phyloP scores from a whole-genome alignment of 768 basidiomycete species.

The Tulasnella sp. region DNA sequence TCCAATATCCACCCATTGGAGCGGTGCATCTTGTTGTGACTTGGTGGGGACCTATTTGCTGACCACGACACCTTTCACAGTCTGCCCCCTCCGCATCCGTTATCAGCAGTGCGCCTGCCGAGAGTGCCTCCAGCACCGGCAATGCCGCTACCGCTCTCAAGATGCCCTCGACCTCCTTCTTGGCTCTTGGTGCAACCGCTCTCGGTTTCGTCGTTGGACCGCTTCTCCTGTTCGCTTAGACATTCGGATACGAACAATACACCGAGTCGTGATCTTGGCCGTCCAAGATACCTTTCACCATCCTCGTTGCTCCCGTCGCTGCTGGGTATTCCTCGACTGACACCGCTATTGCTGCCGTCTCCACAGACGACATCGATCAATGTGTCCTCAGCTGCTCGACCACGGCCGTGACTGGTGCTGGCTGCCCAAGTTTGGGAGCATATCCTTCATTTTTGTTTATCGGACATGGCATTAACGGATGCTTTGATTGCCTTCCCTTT shows the following conservation, averaged over 20 bases:
- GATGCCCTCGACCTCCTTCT: background rate
- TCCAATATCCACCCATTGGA: background rate
- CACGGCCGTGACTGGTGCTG: background rate
- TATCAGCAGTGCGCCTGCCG: background rate
- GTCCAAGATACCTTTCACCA: too few relatives aligned
- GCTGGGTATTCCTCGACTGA: too few relatives aligned
- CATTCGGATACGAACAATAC: background rate
- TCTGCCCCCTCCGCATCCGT: background rate
- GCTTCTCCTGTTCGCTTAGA: conserved; percentile 5
- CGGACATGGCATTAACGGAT: background rate
- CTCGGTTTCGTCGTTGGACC: background rate
- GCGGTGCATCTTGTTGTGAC: conserved; percentile 12
- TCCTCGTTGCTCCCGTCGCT: too few relatives aligned
- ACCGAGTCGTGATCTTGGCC: background rate
- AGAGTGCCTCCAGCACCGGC: background rate
- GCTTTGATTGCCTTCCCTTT: background rate
- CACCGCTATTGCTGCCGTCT: background rate
- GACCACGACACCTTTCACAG: background rate
- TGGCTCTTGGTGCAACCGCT: conserved; percentile 4
- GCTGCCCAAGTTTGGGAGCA: conserved; percentile 5
- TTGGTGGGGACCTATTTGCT: background rate
- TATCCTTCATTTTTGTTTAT: background rate
- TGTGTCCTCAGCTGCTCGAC: conserved; percentile 4
- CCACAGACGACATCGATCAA: background rate
- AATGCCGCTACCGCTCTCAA: background rate